A percentile compares a stretch with the other conserved stretches of the same genome.
phyloP scores from a whole-genome alignment of 2,329 filamentous ascomycete species.

The Monosporascus sp. region DNA sequence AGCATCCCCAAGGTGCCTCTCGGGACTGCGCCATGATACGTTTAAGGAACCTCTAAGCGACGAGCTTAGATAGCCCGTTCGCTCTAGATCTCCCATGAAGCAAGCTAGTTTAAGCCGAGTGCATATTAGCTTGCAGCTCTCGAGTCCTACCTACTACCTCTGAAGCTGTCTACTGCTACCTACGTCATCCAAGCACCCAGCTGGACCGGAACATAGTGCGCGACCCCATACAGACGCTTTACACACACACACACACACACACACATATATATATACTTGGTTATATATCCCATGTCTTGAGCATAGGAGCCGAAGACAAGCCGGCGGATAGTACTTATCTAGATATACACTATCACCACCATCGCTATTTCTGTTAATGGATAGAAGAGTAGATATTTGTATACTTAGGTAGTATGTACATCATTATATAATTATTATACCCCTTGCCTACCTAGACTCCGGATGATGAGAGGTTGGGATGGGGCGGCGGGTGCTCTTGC shows the following conservation, averaged over 20 bases:
- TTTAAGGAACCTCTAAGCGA: too few relatives aligned
- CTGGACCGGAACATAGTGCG: background rate
- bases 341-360: background rate
- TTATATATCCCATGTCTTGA: background rate
- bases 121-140: too few relatives aligned
- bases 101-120: too few relatives aligned
- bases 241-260: background rate
- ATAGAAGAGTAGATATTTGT: background rate
- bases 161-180: too few relatives aligned
- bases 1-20: too few relatives aligned
- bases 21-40: too few relatives aligned
- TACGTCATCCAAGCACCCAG: background rate
- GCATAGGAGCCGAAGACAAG: background rate
- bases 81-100: too few relatives aligned
- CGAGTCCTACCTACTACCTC: too few relatives aligned
- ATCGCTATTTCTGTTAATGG: background rate
- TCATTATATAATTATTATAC: background rate
- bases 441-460: too few relatives aligned
- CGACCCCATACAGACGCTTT: background rate
- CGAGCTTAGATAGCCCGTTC: too few relatives aligned
- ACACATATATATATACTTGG: background rate
- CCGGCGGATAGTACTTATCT: background rate
- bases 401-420: background rate
- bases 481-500: too few relatives aligned
- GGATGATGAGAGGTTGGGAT: too few relatives aligned